Percentiles rank a stretch among this genome's conserved stretches.
Evolutionary conservation across 305 asterid species (phyloP).

Genomic region (Ajuga reptans): DNA sequence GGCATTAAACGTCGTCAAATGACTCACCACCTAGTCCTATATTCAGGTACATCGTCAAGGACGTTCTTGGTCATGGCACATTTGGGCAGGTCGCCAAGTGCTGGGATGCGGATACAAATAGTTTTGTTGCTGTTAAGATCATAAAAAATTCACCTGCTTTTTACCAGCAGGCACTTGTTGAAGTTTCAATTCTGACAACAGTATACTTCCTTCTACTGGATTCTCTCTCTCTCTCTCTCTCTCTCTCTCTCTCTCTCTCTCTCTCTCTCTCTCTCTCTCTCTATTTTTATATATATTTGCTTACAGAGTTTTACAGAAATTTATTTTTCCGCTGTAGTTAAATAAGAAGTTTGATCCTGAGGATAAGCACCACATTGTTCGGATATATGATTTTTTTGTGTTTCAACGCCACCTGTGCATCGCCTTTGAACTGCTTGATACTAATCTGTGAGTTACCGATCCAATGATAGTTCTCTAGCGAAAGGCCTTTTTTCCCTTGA

Average conservation of each 20-base stretch:
- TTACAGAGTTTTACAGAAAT: constrained; percentile 16
- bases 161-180: constrained; percentile 97
- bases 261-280: constrained; percentile 30
- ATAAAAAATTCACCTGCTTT: constrained; percentile 95
- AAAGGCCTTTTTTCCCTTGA: constrained; percentile 3
- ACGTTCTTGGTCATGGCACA: constrained; percentile 95
- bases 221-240: constrained; percentile 23
- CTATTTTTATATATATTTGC: background rate
- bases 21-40: constrained; percentile 25
- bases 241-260: constrained; percentile 27
- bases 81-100: constrained; percentile 99
- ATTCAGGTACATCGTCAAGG: constrained; percentile 85
- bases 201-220: constrained; percentile 41
- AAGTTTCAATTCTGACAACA: constrained; percentile 82
- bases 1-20: constrained; percentile 8
- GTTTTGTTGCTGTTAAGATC: constrained; percentile 88
- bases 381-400: constrained; percentile 88
- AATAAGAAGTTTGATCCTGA: constrained; percentile 96
- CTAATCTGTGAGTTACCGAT: constrained; percentile 71
- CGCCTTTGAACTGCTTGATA: constrained; percentile 85
- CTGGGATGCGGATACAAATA: constrained; percentile 73
- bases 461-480: background rate
- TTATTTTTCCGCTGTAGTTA: constrained; percentile 42
- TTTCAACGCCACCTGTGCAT: constrained; percentile 87
- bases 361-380: constrained; percentile 98